Evolutionary conservation across 768 basidiomycete species (phyloP).

Genomic region (Kwoniella bestiolae): DNA sequence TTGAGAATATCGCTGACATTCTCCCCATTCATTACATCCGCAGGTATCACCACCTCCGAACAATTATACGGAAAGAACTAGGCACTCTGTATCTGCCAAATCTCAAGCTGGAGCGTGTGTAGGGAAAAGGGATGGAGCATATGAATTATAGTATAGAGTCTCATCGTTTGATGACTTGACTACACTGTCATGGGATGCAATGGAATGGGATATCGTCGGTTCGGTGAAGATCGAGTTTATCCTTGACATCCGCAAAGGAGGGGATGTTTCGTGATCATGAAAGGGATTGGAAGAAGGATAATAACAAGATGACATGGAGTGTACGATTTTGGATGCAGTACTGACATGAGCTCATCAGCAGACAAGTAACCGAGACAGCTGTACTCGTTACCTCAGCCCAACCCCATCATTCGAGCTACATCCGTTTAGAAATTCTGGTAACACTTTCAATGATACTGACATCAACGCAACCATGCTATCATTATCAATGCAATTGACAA

Average conservation of each 20-base stretch:
- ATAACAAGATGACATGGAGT: no score
- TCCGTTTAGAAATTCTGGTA: no score
- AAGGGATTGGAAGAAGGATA: no score
- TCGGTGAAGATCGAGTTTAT: background rate
- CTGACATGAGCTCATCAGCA: no score
- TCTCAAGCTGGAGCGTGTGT: background rate
- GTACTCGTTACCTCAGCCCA: no score
- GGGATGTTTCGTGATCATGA: background rate
- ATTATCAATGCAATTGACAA: background rate
- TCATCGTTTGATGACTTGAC: background rate
- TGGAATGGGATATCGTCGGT: background rate
- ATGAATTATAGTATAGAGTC: background rate
- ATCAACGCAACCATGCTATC: background rate
- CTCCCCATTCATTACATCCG: background rate
- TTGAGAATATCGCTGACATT: background rate
- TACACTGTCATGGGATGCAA: background rate
- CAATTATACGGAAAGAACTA: conserved; percentile 63
- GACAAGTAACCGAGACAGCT: no score
- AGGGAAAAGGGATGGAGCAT: background rate
- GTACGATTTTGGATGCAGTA: no score
- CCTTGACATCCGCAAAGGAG: background rate
- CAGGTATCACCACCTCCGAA: conserved; percentile 69
- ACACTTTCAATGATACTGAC: no score
- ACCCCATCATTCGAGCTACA: no score
- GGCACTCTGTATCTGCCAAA: background rate